Conservation (phyloP, 2,329 filamentous ascomycete genomes). For the Gremmenia infestans region DNA sequence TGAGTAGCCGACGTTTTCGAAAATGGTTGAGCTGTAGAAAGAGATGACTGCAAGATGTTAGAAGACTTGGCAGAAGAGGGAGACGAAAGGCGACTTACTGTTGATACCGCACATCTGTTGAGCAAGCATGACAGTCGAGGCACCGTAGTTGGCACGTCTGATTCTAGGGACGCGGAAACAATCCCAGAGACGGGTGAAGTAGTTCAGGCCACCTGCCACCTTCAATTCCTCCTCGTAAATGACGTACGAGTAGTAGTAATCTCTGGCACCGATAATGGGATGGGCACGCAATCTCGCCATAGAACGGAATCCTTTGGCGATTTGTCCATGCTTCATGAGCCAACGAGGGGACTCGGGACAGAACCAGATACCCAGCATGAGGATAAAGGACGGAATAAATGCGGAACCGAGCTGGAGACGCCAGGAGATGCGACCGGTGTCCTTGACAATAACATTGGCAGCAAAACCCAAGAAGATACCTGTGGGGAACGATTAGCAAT, state of each 20-base stretch:
- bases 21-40: conserved; percentile 59
- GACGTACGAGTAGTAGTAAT: conserved; percentile 59
- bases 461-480: conserved; percentile 47
- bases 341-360: conserved; percentile 64
- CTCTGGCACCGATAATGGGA: conserved; percentile 55
- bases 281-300: conserved; percentile 56
- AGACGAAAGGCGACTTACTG: conserved; percentile 49
- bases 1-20: conserved; percentile 48
- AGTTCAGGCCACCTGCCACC: conserved; percentile 43
- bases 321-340: conserved; percentile 47
- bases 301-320: conserved; percentile 47
- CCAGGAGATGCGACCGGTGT: conserved; percentile 55
- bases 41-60: conserved; percentile 40
- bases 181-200: conserved; percentile 41
- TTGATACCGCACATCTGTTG: conserved; percentile 51
- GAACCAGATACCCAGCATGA: conserved; percentile 56
- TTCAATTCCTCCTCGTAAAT: conserved; percentile 52
- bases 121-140: conserved; percentile 53
- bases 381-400: conserved; percentile 54
- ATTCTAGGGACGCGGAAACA: conserved; percentile 42
- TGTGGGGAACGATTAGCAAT: conserved; percentile 45
- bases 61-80: conserved; percentile 17
- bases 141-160: conserved; percentile 50
- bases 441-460: conserved; percentile 41
- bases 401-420: conserved; percentile 60